Evolutionary conservation across 2,329 filamentous ascomycete genomes (phyloP), one percentile per base, ranked within the genome.

Genomic region (Cytospora piceae): DNA sequence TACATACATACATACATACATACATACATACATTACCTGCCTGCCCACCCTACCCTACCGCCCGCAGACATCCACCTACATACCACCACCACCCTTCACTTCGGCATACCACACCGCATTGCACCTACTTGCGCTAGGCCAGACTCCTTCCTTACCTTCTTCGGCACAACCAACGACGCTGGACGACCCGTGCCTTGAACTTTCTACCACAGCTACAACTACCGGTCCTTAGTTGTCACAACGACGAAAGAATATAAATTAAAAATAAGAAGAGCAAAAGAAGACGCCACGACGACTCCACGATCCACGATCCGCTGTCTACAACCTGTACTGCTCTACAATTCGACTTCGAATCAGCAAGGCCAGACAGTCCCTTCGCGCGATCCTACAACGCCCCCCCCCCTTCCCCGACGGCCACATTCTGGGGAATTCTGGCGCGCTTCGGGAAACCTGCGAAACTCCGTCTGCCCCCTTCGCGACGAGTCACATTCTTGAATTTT

Each of bases 111-210:
- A 64, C 52, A 64, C 32, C 29, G 20, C 61, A 51, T 51, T 54
- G 56, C 64, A 31, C 53, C 62, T 54, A 58, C 59, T 39, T 57
- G 53, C 52, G 37, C 24, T 37, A 65, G 62, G 62, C 53, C 65
- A 65, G 39, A 64, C 49, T 37, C 58, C 53, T 49, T 54, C 51
- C 53, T 52, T 27, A 31, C 58, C 49, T 51, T 61, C 49, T 51
- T 61, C 34, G 57, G 60, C 61, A 57, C 58, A 56, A 46, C 57
- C 51, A 63, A 64, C 61, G 61, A 61, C 65, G 65, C 62, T 67
- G 65, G 65, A 67, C 65, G 65, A 60, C 56, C 39, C 62, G 63
- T 52, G 61, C 53, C 53, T 59, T 55, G 51, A 34, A 55, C 64
- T 62, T 58, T 58, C 15, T 31, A 61, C 42, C 34, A 59, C 34